Percentiles rank a stretch among this genome's conserved stretches.
These are phyloP conservation scores for Sporisorium exsertum DNA, from an alignment of 1,284 basidiomycete species.

Conservation along the genomic window DNA sequence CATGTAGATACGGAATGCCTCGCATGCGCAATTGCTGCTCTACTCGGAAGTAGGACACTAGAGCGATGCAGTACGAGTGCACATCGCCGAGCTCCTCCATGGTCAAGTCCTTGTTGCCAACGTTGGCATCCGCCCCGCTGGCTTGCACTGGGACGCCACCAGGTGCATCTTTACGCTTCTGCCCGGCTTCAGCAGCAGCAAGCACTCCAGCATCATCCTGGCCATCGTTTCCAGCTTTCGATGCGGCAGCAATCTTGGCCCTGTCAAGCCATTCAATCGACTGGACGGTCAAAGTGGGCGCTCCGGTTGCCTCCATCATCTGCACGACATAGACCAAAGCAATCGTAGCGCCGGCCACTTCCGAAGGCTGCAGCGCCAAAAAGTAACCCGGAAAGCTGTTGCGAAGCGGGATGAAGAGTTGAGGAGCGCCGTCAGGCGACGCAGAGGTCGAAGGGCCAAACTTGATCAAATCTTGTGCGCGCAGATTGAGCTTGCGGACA, in stretches of 20 bases:
- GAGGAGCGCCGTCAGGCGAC: slow-evolving; percentile 29
- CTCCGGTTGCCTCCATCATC: slow-evolving; percentile 37
- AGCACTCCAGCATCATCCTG: background rate
- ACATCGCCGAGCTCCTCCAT: slow-evolving; percentile 52
- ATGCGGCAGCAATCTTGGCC: slow-evolving; percentile 27
- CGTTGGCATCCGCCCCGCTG: slow-evolving; percentile 2
- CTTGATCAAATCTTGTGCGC: slow-evolving; percentile 57
- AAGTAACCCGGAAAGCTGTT: slow-evolving; percentile 55
- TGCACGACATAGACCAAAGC: slow-evolving; percentile 50
- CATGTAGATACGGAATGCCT: slow-evolving; percentile 80
- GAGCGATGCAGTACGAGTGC: slow-evolving; percentile 75
- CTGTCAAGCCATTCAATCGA: slow-evolving; percentile 60
- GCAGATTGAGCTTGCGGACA: slow-evolving; percentile 78
- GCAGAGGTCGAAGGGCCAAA: slow-evolving; percentile 36
- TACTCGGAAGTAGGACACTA: slow-evolving; percentile 87
- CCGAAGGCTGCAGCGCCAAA: slow-evolving; percentile 49
- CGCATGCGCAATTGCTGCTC: slow-evolving; percentile 87
- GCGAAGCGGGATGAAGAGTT: slow-evolving; percentile 51
- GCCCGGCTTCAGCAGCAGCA: slow-evolving; percentile 12
- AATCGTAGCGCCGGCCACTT: slow-evolving; percentile 32
- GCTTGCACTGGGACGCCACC: background rate
- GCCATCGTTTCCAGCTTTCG: slow-evolving; percentile 8
- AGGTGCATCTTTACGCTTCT: slow-evolving; percentile 24
- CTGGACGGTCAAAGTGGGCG: slow-evolving; percentile 38
- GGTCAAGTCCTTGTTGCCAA: slow-evolving; percentile 20